Base-by-base conservation (phyloP, 768 basidiomycete species). In the Mycena haematopus region DNA sequence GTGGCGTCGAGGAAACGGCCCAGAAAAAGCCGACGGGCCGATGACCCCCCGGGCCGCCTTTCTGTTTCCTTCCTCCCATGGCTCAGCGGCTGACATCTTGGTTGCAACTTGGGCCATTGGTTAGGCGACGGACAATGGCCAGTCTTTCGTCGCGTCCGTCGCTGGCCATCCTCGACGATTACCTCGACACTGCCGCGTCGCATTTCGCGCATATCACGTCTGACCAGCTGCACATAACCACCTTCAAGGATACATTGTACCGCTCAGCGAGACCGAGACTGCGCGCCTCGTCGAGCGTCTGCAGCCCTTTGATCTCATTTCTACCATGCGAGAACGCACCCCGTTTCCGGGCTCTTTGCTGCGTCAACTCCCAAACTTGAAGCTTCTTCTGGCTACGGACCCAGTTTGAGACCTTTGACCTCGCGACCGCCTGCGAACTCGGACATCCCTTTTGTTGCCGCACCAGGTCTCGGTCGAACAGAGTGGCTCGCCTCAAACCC, bases 111-210 rank as follows among this genome's bases (percentile, higher is more conserved):
- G n/a, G n/a, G n/a, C 50, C 33, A 33, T 35, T 44, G 38, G 33
- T 56, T 31, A n/a, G 44, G 8, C 55, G 44, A 22, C 55, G 55
- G 4, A 56, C 42, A 5, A 21, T 56, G 54, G 17, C 42, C 15
- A 8, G 45, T 35, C 29, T 46, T 29, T 42, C 54, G 10, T 45
- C 54, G 3, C 44, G 55, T 7, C 55, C 55, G 8, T 56, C 55
- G 36, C 56, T 58, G 46, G 56, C 56, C 24, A 58, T 58, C n/a
- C 21, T 58, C 19, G 56, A 58, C 35, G 56, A 58, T 47, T 51
- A 58, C 49, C 49, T 50, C 46, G 21, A 27, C 56, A 38, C 46
- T 24, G 50, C 56, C n/a, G 33, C 56, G 8, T 21, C 45, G 3
- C 56, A 57, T 49, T 57, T 57, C 24, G 46, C 45, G 17, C 56